Evolutionary conservation across 2,329 filamentous ascomycete species (phyloP), one percentile per base, ranked within the genome.

Genomic region (Aspergillus ochraceoroseus): DNA sequence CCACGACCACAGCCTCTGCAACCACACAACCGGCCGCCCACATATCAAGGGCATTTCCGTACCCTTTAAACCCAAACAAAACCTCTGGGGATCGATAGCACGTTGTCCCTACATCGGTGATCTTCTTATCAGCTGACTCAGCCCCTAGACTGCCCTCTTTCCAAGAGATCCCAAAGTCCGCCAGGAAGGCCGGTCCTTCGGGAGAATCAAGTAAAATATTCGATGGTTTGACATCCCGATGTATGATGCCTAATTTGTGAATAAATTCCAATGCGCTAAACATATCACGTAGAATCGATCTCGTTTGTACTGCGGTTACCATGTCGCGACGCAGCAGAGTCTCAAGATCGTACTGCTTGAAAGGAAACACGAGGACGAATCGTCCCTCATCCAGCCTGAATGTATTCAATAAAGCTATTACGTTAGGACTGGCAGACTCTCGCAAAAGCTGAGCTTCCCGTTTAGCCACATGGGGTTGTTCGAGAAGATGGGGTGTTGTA

Each of bases 81-180:
- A 89, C 77, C 58, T 98, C 94, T 0, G 92, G 92, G 0, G 90
- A 78, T 13, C 94, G 80, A 66, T 98, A 98, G 33, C 85, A 79
- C 0, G 89, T 90, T 1, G 90, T 96, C 23, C 92, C 92, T 17
- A 98, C 85, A 61, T 98, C 94, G 5, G 92, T 82, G 37, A 95
- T 84, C 65, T 96, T 96, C 39, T 72, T 56, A 38, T 78, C 61
- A 6, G 70, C 57, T 1, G 79, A 71, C 59, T 98, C 92, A 9
- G 77, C 75, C 3, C 68, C 65, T 4, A 64, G 49, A 14, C 71
- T 65, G 7, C 72, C 63, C 2, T 83, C 77, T 51, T 83, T 80
- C 88, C 88, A 95, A 6, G 89, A 80, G 26, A 92, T 94, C 35
- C 92, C 90, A 67, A 98, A 96, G 63, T 98, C 92, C 23, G 87